Evolutionary conservation across 2,329 filamentous ascomycete genomes (phyloP), one percentile per base, ranked within the genome.

Genomic region (Colletotrichum gloeosporioides): DNA sequence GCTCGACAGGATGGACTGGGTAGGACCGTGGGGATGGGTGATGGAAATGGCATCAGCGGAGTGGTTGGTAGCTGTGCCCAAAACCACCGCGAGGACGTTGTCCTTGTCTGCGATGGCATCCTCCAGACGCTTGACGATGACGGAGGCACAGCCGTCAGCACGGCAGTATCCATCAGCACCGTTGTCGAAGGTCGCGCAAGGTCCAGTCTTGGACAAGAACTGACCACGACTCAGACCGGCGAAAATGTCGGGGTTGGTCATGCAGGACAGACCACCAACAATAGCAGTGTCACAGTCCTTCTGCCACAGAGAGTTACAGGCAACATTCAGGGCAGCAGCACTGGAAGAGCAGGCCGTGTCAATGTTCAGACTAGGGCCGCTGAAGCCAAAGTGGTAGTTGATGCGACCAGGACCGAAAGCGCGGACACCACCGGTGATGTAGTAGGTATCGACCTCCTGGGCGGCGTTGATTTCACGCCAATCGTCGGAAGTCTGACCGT

Each of bases 211-310:
- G 34, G 94, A 95, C 79, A 96, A 86, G 85, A 96, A 96, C 80
- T 95, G 93, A 15, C 94, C 95, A 79, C 94, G 92, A 81, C 92
- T 94, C 9, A 96, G 87, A 79, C 93, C 94, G 13, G 93, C 89
- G 85, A 95, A 95, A 86, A 94, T 95, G 83, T 96, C 94, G 0
- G 95, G 94, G 85, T 95, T 96, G 69, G 94, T 96, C 84, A 96
- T 88, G 76, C 95, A 92, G 67, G 95, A 95, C 25, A 95, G 87
- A 77, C 95, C 95, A 74, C 95, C 95, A 4, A 95, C 93, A 34
- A 96, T 92, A 2, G 95, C 95, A 12, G 94, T 96, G 81, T 97
- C 95, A 77, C 93, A 95, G 79, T 97, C 95, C 71, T 93, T 92
- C 7, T 91, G 90, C 90, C 93, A 94, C 12, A 96, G 87, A 0